Conservation (phyloP, 805 yeast genomes). For the Starmerella davenportii region DNA sequence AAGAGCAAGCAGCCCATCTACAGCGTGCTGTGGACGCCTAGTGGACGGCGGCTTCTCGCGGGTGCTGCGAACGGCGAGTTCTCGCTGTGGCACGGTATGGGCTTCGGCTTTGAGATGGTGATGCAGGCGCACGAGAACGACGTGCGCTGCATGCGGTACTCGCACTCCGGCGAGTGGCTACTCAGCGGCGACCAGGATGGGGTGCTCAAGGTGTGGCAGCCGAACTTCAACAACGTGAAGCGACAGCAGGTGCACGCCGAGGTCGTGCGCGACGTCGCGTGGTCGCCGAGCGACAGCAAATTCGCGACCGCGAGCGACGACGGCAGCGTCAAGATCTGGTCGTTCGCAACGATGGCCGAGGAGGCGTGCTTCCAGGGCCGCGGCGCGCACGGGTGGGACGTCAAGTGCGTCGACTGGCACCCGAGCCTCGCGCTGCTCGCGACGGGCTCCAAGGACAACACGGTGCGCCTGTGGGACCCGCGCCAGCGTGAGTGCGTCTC, state of each 20-base stretch:
- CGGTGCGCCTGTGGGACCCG: conserved; percentile 93
- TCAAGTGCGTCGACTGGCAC: conserved; percentile 95
- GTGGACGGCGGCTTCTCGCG: conserved; percentile 75
- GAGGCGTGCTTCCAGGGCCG: conserved; percentile 59
- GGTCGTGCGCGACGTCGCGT: conserved; percentile 70
- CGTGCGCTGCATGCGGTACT: conserved; percentile 58
- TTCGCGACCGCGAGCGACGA: conserved; percentile 94
- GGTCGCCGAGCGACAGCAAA: conserved; percentile 77
- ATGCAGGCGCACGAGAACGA: conserved; percentile 98
- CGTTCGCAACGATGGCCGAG: conserved; percentile 67
- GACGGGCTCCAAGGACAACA: conserved; percentile 87
- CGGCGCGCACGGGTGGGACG: conserved; percentile 83
- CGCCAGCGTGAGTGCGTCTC: conserved; percentile 48
- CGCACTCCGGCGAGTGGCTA: conserved; percentile 87
- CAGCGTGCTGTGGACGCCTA: conserved; percentile 91
- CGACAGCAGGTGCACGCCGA: conserved; percentile 54
- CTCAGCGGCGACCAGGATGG: conserved; percentile 90
- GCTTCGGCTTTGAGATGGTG: conserved; percentile 87
- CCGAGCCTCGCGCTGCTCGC: conserved; percentile 70
- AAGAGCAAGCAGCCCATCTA: conserved; percentile 83
- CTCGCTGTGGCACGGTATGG: conserved; percentile 90
- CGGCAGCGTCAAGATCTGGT: conserved; percentile 79
- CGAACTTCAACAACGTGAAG: conserved; percentile 90
- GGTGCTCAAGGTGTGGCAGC: conserved; percentile 86
- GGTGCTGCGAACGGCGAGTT: conserved; percentile 90